A percentile compares a stretch with the other conserved stretches of the same genome.
phyloP scores from a whole-genome alignment of 2,329 filamentous ascomycete genomes.

The Helotiales sp. region DNA sequence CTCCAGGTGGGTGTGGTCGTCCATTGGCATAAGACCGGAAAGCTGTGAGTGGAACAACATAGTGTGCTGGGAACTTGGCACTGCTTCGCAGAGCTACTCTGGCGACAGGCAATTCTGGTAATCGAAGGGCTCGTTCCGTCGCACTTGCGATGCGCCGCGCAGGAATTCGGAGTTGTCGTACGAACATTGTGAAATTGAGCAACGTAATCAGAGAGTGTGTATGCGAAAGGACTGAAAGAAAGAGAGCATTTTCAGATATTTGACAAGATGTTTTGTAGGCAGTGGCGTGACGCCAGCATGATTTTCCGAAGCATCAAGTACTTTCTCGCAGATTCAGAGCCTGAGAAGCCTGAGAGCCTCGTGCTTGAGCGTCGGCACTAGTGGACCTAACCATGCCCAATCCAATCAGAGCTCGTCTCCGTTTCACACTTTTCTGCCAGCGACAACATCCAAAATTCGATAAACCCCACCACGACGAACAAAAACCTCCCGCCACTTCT shows the following conservation, averaged over 20 bases:
- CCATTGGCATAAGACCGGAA: slow-evolving; percentile 65
- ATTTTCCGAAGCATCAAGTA: slow-evolving; percentile 2
- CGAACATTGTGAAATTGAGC: slow-evolving; percentile 24
- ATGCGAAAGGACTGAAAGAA: not conserved
- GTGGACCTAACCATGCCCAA: too few relatives aligned
- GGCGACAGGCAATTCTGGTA: slow-evolving; percentile 12
- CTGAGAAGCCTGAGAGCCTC: not conserved
- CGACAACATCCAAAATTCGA: slow-evolving; percentile 3
- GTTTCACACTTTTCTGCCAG: not conserved
- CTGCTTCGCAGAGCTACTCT: slow-evolving; percentile 15
- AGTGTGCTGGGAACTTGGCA: slow-evolving; percentile 15
- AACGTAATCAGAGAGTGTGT: slow-evolving; percentile 1
- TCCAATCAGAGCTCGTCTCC: not conserved
- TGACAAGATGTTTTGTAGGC: not conserved
- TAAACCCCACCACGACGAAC: slow-evolving; percentile 15
- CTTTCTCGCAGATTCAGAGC: slow-evolving; percentile 1
- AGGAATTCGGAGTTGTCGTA: slow-evolving; percentile 28
- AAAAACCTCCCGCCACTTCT: slow-evolving; percentile 8
- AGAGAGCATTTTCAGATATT: slow-evolving; percentile 12
- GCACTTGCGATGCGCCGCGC: slow-evolving; percentile 27
- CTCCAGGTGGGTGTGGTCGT: slow-evolving; percentile 82
- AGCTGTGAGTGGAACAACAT: slow-evolving; percentile 41
- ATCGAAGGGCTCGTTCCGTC: slow-evolving; percentile 16
- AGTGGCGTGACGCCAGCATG: not conserved
- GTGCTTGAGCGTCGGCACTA: not conserved